Evolutionary conservation across 768 basidiomycete genomes (phyloP).

Genomic region (Aureoboletus auriporus): DNA sequence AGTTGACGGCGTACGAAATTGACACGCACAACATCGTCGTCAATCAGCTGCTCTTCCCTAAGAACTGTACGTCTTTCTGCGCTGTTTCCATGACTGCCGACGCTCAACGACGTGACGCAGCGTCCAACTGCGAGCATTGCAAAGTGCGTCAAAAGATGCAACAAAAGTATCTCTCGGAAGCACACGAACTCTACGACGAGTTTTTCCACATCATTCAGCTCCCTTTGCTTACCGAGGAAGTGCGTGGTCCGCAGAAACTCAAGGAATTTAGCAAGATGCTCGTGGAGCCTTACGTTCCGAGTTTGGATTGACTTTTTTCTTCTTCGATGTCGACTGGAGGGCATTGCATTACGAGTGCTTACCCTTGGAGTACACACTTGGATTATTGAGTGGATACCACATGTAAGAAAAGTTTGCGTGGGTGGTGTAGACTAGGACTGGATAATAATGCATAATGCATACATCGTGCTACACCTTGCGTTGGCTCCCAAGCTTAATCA

Average conservation of each 20-base stretch:
- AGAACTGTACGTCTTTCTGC: constrained; percentile 55
- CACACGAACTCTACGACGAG: constrained; percentile 95
- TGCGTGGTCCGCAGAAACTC: constrained; percentile 91
- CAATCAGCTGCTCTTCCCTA: constrained; percentile 95
- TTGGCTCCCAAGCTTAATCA: too few relatives aligned
- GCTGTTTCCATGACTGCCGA: background rate
- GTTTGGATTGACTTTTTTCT: constrained; percentile 14
- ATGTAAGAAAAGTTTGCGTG: background rate
- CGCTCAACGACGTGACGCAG: constrained; percentile 36
- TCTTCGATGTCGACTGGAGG: too few relatives aligned
- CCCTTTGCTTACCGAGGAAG: constrained; percentile 94
- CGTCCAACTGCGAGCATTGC: constrained; percentile 94
- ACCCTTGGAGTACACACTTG: too few relatives aligned
- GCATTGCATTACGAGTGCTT: too few relatives aligned
- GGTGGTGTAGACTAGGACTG: background rate
- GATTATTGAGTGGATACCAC: constrained; percentile 10
- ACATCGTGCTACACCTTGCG: background rate
- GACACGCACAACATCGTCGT: constrained; percentile 99
- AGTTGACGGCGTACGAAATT: constrained; percentile 90
- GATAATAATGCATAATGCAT: background rate
- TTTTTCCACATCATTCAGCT: constrained; percentile 97
- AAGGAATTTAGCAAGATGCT: constrained; percentile 92
- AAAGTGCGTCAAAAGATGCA: constrained; percentile 94
- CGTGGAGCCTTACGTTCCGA: constrained; percentile 70
- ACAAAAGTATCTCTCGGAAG: constrained; percentile 94